Conservation (phyloP, 2,329 filamentous ascomycete genomes). For the Colletotrichum somersetense region DNA sequence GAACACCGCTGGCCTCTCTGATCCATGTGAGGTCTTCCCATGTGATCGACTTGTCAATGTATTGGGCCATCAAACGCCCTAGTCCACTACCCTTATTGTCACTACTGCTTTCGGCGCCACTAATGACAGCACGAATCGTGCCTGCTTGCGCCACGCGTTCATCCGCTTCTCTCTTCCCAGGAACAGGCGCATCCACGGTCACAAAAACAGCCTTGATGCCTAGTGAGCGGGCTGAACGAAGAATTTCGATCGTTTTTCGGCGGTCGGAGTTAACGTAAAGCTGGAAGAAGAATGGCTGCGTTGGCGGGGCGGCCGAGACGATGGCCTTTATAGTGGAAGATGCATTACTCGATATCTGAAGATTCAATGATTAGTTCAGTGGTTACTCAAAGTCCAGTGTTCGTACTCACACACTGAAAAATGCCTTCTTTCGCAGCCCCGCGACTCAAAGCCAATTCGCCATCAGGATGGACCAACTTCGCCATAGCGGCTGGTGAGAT, state of each 20-base stretch:
- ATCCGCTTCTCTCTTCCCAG: constrained; percentile 66
- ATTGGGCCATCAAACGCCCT: constrained; percentile 58
- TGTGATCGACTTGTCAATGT: constrained; percentile 69
- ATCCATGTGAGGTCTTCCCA: constrained; percentile 76
- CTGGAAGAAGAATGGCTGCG: constrained; percentile 68
- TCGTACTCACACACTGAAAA: constrained; percentile 58
- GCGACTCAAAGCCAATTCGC: constrained; percentile 56
- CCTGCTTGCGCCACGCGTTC: constrained; percentile 60
- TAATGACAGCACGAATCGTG: constrained; percentile 54
- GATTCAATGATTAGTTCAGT: accelerated
- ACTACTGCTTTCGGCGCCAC: constrained; percentile 59
- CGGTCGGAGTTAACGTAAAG: constrained; percentile 71
- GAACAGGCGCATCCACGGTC: constrained; percentile 69
- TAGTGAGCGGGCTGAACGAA: constrained; percentile 58
- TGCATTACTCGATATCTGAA: constrained; percentile 63
- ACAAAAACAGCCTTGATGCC: constrained; percentile 67
- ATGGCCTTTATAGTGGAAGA: constrained; percentile 62
- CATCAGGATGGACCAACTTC: constrained; percentile 71
- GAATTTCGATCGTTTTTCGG: constrained; percentile 61
- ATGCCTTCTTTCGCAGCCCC: constrained; percentile 59
- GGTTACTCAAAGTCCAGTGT: neutral
- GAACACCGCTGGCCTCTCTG: constrained; percentile 60
- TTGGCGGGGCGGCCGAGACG: constrained; percentile 50
- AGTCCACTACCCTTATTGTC: constrained; percentile 67
- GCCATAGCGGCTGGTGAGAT: constrained; percentile 75